Base-by-base conservation (phyloP, 2,329 filamentous ascomycete species). In the Annulohypoxylon truncatum region DNA sequence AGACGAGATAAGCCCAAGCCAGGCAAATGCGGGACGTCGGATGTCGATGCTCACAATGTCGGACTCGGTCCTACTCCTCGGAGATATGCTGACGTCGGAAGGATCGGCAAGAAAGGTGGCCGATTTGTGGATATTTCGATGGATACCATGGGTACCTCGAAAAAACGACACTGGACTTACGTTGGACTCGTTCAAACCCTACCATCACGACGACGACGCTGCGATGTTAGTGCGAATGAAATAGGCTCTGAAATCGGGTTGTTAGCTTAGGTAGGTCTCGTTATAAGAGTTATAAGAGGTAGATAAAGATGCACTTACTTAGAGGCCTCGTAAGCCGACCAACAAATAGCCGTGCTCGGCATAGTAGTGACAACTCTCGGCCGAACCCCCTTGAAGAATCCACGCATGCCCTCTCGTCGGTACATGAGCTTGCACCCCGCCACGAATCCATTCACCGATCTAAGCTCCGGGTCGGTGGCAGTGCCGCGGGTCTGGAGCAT, bases 271-370 rank as follows among this genome's bases (percentile, higher is more conserved):
- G 48, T 44, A 53, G 15, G 28, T n/a, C 15, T 7, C 46, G n/a
- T n/a, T n/a, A n/a, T n/a, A n/a, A 29, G 4, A n/a, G n/a, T n/a
- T n/a, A 48, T n/a, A 38, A 26, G 13, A 13, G 3, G 9, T 26
- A 4, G 50, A 35, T 13, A 15, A 44, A 33, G 22, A 4, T 28
- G 53, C 18, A 81, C 87, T 75, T 80, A 90, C 88, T 90, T 90
- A 72, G 87, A 90, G 68, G 88, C 88, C 74, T 90, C 88, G 72
- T 90, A 90, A 28, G 88, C 88, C 38, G 88, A 96, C 96, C 96
- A 99, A 85, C 96, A 99, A 76, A 99, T 99, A n/a, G 96, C 96
- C 31, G 96, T 99, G 82, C 94, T 97, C 18, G 96, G 96, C 92
- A 98, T 98, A 1, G 96, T 97, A 9, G 94, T 97, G 68, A 99